Evolutionary conservation across 2,329 filamentous ascomycete species (phyloP).

Genomic region (Alternaria angustiovoidea): DNA sequence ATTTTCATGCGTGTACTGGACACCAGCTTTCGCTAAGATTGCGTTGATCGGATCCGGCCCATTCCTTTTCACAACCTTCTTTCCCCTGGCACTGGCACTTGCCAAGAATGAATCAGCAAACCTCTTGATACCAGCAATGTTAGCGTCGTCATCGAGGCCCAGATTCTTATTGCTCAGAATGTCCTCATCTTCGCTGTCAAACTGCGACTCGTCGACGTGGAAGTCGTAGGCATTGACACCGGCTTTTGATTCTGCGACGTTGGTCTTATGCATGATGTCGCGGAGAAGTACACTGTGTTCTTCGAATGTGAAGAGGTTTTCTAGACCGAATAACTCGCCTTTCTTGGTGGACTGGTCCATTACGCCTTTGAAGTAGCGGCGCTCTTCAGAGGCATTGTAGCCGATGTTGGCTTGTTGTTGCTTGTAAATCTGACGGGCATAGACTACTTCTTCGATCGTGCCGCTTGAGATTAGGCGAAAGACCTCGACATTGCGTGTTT

Average conservation of each 20-base stretch:
- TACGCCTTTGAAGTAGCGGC: conserved; percentile 94
- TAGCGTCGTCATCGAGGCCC: conserved; percentile 39
- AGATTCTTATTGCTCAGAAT: conserved; percentile 38
- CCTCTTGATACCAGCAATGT: conserved; percentile 68
- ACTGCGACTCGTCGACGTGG: conserved; percentile 56
- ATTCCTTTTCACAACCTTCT: conserved; percentile 56
- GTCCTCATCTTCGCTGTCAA: conserved; percentile 39
- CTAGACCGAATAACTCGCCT: conserved; percentile 91
- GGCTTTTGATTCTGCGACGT: conserved; percentile 89
- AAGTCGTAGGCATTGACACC: conserved; percentile 83
- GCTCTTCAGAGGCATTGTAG: conserved; percentile 89
- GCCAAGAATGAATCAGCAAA: conserved; percentile 45
- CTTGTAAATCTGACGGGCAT: conserved; percentile 97
- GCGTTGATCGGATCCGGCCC: conserved; percentile 79
- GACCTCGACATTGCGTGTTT: conserved; percentile 91
- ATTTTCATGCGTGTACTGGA: conserved; percentile 96
- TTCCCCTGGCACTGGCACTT: conserved; percentile 36
- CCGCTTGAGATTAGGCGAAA: conserved; percentile 90
- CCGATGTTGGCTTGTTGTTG: conserved; percentile 98
- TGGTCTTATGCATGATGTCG: conserved; percentile 99
- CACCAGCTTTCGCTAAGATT: conserved; percentile 85
- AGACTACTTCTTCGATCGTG: conserved; percentile 96
- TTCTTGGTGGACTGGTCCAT: conserved; percentile 83
- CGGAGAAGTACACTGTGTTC: conserved; percentile 80
- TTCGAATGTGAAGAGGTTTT: conserved; percentile 86